Evolutionary conservation across 176 grass and related monocot species (phyloP), one percentile per base, ranked within the genome.

Genomic region (Oryza brachyantha): DNA sequence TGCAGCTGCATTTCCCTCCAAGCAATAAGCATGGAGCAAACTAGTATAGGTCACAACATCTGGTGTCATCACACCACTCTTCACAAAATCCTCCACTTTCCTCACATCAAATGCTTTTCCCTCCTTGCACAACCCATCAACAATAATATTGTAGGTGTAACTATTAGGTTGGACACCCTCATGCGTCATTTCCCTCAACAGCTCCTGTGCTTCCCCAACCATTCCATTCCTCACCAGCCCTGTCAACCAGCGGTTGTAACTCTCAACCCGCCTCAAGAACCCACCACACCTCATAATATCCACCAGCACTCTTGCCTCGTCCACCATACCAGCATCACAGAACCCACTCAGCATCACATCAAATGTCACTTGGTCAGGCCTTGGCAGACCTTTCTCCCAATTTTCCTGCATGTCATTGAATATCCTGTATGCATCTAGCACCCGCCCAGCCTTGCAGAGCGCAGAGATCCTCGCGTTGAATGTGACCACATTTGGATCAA

Each of bases 401-500:
- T 86, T 88, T 74, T 94, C 89, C 62, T 91, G 92, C 92, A 98
- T 98, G 78, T 98, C 95, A 29, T 83, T 86, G 70, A 98, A 98
- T 80, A 94, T 94, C 50, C 78, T 84, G 74, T 94, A 94, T 13
- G 92, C 95, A 4, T 98, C 92, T 74, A 91, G 71, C 70, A 94
- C 87, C 76, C 66, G 81, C 19, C 92, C 87, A 0, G 83, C 61
- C 78, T 85, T 98, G 80, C 95, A 98, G 84, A 98, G 92, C 8
- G 87, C 87, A 0, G 95, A 92, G 79, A 98, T 98, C 82, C 95
- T 81, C 10, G 85, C 86, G 24, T 98, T 98, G 86, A 98, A 98
- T 12, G 95, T 98, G 57, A 93, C 89, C 50, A 94, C 89, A 67
- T 98, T 94, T 7, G 95, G 92, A 8, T 64, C 54, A 6, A 98